Conservation (phyloP, 306 rosid species). For the Dryas alaskensis region DNA sequence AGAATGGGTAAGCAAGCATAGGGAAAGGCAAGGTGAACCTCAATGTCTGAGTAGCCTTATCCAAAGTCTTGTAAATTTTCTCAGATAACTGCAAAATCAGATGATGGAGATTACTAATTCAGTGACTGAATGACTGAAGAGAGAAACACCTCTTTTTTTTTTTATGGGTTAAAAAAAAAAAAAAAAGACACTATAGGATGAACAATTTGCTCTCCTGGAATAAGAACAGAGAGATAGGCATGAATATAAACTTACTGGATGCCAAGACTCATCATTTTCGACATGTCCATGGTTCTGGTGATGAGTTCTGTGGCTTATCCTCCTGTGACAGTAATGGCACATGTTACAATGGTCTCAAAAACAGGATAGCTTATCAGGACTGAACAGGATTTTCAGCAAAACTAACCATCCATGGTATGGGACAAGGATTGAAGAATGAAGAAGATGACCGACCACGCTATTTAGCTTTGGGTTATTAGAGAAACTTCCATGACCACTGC, state of each 20-base stretch:
- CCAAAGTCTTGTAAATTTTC: constrained; percentile 57
- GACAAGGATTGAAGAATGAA: constrained; percentile 94
- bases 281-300: constrained; percentile 99
- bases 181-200: too few species aligned
- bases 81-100: constrained; percentile 67
- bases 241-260: constrained; percentile 55
- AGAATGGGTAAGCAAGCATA: constrained; percentile 87
- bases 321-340: constrained; percentile 45
- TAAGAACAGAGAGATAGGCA: neutral
- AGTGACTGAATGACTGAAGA: constrained; percentile 3
- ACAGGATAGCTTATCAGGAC: neutral
- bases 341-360: neutral
- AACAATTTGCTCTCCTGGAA: neutral
- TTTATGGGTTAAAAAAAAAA: neutral
- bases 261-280: constrained; percentile 99
- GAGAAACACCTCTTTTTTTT: neutral
- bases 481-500: constrained; percentile 99
- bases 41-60: constrained; percentile 41
- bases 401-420: constrained; percentile 98
- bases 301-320: constrained; percentile 98
- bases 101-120: constrained; percentile 16
- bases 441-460: constrained; percentile 83
- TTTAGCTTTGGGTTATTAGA: constrained; percentile 69
- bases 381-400: neutral
- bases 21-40: constrained; percentile 86